A percentile compares a stretch with the other conserved stretches of the same genome.
Conservation (phyloP, 176 grass and related monocot genomes). For the Lolium rigidum region DNA sequence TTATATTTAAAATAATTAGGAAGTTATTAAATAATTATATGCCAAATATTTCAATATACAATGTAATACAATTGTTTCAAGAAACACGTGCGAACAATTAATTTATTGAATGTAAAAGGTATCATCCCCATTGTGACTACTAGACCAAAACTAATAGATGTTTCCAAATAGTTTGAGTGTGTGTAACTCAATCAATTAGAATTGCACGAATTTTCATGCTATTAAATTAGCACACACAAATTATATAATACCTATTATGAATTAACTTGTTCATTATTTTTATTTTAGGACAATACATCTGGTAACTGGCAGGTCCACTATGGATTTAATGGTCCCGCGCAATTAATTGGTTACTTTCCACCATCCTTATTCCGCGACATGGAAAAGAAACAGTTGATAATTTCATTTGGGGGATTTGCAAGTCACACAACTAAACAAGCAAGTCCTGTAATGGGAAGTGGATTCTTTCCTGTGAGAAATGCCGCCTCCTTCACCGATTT, state of each 20-base stretch:
- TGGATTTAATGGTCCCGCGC: background rate
- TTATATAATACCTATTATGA: too few species aligned
- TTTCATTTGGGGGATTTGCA: background rate
- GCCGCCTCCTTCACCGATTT: background rate
- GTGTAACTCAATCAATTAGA: too few species aligned
- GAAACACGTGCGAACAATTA: too few species aligned
- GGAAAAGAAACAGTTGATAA: background rate
- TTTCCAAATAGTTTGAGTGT: too few species aligned
- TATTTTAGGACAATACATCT: background rate
- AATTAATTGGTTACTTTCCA: background rate
- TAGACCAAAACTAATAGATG: too few species aligned
- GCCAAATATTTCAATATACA: too few species aligned
- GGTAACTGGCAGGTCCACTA: background rate
- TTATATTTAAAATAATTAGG: too few species aligned
- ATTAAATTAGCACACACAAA: background rate
- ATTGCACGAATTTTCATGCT: background rate
- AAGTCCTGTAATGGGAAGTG: constrained; percentile 6
- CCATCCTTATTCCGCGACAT: background rate
- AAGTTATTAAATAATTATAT: too few species aligned
- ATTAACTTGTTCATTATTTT: background rate
- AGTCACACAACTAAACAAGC: background rate
- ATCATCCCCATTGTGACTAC: too few species aligned
- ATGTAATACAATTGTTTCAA: too few species aligned
- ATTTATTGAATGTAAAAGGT: too few species aligned
- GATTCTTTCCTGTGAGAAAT: background rate